These are phyloP conservation scores for Phaeophleospora eucalypticola DNA, from an alignment of 2,329 filamentous ascomycete genomes.

Conservation along the genomic window DNA sequence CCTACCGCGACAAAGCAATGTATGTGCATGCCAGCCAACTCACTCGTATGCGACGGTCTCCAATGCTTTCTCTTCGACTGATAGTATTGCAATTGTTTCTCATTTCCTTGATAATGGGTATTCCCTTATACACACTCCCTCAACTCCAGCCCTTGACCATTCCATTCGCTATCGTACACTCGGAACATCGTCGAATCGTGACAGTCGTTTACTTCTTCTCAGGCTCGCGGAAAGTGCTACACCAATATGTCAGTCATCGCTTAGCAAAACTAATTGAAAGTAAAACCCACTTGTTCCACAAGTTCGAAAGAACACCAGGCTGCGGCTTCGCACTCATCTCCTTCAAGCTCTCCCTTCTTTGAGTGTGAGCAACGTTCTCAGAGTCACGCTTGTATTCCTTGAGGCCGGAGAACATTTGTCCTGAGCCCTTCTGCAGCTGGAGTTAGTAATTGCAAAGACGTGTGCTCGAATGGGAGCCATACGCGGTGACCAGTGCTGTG, in stretches of 20 bases:
- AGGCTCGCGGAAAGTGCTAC: background rate
- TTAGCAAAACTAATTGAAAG: too few relatives aligned
- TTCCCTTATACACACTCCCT: background rate
- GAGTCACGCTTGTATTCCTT: conserved; percentile 6
- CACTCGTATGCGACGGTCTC: too few relatives aligned
- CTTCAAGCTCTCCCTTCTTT: conserved; percentile 2
- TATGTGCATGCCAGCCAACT: too few relatives aligned
- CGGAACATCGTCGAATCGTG: background rate
- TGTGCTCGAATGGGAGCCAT: background rate
- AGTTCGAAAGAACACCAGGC: background rate
- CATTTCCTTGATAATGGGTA: background rate
- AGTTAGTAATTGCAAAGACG: background rate
- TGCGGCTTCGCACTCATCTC: conserved; percentile 4
- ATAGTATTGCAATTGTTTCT: background rate
- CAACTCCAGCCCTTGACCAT: too few relatives aligned
- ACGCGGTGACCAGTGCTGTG: background rate
- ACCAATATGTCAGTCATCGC: background rate
- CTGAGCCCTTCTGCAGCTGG: background rate
- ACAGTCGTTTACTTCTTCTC: background rate
- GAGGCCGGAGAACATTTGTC: conserved; percentile 3
- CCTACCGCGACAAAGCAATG: too few relatives aligned
- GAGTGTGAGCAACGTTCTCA: background rate
- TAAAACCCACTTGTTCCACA: conserved; percentile 6
- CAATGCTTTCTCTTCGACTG: background rate
- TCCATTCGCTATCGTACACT: background rate